phyloP scores from a whole-genome alignment of 495 filamentous ascomycete genomes.

The Xylaria bambusicola region DNA sequence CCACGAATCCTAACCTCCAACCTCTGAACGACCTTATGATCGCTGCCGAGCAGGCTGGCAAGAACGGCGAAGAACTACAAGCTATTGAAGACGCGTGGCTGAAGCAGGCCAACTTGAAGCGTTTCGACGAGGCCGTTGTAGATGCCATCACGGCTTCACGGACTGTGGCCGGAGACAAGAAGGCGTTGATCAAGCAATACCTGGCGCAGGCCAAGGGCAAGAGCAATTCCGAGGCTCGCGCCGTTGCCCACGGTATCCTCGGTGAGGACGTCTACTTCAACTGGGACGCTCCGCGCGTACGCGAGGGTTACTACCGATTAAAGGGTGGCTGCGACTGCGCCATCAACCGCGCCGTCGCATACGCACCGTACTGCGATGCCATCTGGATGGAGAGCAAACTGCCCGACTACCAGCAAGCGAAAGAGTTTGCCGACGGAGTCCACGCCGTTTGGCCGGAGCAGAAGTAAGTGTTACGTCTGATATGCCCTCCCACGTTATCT shows the following conservation, averaged over 20 bases:
- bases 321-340: constrained; percentile 89
- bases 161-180: constrained; percentile 62
- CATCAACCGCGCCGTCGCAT: constrained; percentile 87
- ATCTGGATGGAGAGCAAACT: constrained; percentile 99
- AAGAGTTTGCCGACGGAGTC: constrained; percentile 92
- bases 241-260: constrained; percentile 77
- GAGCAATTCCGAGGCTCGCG: constrained; percentile 79
- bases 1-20: constrained; percentile 81
- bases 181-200: constrained; percentile 66
- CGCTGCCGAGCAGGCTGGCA: constrained; percentile 79
- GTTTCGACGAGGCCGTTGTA: constrained; percentile 86
- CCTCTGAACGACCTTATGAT: constrained; percentile 90
- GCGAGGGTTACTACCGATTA: constrained; percentile 93
- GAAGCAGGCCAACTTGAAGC: constrained; percentile 79
- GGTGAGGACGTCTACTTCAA: constrained; percentile 86
- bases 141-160: constrained; percentile 68
- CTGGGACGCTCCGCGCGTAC: constrained; percentile 87
- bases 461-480: constrained; percentile 62
- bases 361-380: constrained; percentile 90
- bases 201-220: constrained; percentile 70
- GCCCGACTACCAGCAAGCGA: constrained; percentile 87
- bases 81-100: constrained; percentile 91
- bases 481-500: background rate
- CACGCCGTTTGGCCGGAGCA: constrained; percentile 95
- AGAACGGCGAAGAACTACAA: constrained; percentile 78